Conservation (phyloP, 1,139 yeast species). For the Geotrichum klebahnii region DNA sequence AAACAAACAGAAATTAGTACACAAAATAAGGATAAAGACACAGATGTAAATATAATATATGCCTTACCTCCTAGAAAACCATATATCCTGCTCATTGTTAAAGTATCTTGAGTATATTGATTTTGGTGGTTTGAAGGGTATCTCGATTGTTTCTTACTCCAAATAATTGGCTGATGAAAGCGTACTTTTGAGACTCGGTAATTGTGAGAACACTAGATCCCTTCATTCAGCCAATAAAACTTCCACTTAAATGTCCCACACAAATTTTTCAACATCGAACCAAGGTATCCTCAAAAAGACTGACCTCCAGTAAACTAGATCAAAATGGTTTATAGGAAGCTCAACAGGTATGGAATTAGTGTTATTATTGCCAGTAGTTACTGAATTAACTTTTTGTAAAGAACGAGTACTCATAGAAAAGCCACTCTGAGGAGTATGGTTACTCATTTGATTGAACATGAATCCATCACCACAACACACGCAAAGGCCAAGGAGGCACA, state of each 20-base stretch:
- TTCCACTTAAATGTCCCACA: background rate
- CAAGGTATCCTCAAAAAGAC: background rate
- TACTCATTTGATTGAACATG: conserved; percentile 63
- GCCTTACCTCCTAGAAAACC: conserved; percentile 59
- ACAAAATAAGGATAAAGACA: background rate
- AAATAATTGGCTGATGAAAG: conserved; percentile 7
- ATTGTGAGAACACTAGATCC: conserved; percentile 3
- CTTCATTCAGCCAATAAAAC: conserved; percentile 11
- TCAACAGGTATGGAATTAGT: conserved; percentile 20
- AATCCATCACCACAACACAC: conserved; percentile 63
- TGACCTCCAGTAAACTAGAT: background rate
- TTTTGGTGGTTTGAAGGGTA: conserved; percentile 8
- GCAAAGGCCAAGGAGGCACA: conserved; percentile 69
- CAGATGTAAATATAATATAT: background rate
- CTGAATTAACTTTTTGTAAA: conserved; percentile 2
- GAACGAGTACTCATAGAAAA: conserved; percentile 48
- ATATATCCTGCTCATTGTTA: conserved; percentile 53
- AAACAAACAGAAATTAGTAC: conserved; percentile 6
- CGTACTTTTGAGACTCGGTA: conserved; percentile 13
- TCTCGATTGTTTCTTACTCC: too few relatives aligned
- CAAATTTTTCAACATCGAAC: background rate
- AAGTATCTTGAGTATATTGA: background rate
- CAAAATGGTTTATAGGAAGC: conserved; percentile 23
- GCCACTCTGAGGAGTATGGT: conserved; percentile 59
- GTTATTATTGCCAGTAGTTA: background rate